phyloP scores from a whole-genome alignment of 306 rosid species.

The Quercus variabilis region DNA sequence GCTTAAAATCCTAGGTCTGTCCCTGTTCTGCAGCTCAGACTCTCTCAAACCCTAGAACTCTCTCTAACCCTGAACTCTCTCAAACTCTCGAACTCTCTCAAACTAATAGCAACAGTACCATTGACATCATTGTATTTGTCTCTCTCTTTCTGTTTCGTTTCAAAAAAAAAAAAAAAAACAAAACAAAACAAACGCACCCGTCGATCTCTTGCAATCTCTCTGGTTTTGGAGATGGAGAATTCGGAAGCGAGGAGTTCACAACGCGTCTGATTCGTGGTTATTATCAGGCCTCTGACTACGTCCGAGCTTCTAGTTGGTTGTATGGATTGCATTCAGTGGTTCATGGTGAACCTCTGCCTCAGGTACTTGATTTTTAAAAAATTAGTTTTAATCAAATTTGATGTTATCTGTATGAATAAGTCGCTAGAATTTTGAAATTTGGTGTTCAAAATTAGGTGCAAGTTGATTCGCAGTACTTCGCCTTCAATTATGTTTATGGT shows the following conservation, averaged over 20 bases:
- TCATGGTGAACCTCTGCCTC: constrained; percentile 92
- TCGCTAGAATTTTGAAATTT: not conserved
- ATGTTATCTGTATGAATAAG: not conserved
- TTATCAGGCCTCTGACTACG: constrained; percentile 69
- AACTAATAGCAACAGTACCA: too few species aligned
- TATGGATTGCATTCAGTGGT: constrained; percentile 80
- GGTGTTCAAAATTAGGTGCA: constrained; percentile 46
- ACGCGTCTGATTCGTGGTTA: constrained; percentile 76
- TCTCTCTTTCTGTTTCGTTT: too few species aligned
- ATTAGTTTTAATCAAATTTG: not conserved
- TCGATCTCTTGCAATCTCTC: too few species aligned
- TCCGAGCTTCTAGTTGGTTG: constrained; percentile 69
- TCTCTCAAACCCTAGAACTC: too few species aligned
- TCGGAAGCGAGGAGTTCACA: constrained; percentile 44
- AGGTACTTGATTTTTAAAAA: constrained; percentile 32
- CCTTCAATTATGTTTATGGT: constrained; percentile 68
- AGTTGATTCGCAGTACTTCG: constrained; percentile 25
- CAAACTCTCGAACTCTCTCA: too few species aligned
- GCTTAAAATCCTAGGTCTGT: too few species aligned
- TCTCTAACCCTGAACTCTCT: too few species aligned
- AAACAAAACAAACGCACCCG: too few species aligned
- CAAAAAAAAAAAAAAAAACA: too few species aligned
- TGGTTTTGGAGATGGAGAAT: constrained; percentile 49
- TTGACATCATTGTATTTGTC: too few species aligned
- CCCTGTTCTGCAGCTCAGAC: too few species aligned